A percentile compares a stretch with the other conserved stretches of the same genome.
phyloP scores from a whole-genome alignment of 495 filamentous ascomycete species.

The Haplographium delicatum region DNA sequence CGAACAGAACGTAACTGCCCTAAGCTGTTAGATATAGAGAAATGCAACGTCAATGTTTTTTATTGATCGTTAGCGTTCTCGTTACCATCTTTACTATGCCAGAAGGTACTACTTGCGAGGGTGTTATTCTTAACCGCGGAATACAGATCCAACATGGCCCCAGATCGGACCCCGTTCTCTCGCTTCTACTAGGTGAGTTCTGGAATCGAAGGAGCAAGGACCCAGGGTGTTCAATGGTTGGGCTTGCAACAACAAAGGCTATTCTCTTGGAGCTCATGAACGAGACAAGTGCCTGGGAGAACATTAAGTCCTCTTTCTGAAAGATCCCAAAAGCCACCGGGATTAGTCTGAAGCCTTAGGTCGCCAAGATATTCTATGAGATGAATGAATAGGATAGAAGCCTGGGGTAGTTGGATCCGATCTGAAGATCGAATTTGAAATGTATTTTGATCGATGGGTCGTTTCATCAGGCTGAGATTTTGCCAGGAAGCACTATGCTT shows the following conservation, averaged over 20 bases:
- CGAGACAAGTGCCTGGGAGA: neutral
- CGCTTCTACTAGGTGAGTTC: neutral
- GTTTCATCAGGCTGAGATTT: constrained; percentile 53
- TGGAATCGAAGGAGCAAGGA: neutral
- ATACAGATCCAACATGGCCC: neutral
- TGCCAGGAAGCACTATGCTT: constrained; percentile 58
- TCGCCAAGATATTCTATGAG: constrained; percentile 55
- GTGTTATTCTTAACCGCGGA: too few relatives aligned
- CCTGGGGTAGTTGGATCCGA: constrained; percentile 55
- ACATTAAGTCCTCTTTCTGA: neutral
- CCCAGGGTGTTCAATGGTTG: neutral
- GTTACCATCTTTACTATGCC: too few relatives aligned
- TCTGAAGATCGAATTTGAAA: constrained; percentile 58
- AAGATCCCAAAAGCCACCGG: neutral
- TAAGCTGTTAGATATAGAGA: too few relatives aligned
- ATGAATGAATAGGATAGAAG: constrained; percentile 54
- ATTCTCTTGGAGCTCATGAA: neutral
- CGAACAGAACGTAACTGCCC: too few relatives aligned
- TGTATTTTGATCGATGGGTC: constrained; percentile 49
- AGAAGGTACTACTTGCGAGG: too few relatives aligned
- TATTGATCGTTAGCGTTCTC: too few relatives aligned
- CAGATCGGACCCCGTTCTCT: neutral
- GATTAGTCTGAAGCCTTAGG: constrained; percentile 32
- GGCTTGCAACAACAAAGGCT: neutral
- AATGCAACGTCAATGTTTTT: too few relatives aligned